Evolutionary conservation across 192 early-diverging fungal genomes (phyloP).

Genomic region (Borealophlyctis nickersoniae): DNA sequence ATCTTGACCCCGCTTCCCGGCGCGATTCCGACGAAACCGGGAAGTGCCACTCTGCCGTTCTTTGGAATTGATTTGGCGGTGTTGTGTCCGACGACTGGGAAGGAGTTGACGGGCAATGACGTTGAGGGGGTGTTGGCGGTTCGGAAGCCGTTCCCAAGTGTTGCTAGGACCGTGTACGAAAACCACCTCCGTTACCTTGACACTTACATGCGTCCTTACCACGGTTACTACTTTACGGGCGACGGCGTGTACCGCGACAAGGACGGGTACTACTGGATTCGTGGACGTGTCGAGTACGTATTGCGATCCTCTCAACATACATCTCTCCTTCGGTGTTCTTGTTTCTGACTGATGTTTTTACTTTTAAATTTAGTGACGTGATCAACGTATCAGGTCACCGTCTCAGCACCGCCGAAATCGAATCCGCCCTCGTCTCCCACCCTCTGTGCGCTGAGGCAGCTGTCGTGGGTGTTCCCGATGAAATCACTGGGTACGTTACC

Average conservation of each 20-base stretch:
- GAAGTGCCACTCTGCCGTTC: constrained; percentile 93
- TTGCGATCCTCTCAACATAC: neutral
- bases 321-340: too few species aligned
- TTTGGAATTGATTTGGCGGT: constrained; percentile 90
- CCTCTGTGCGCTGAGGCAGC: constrained; percentile 82
- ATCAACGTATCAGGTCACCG: constrained; percentile 97
- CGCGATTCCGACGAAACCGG: constrained; percentile 84
- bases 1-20: constrained; percentile 91
- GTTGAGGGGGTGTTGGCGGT: constrained; percentile 91
- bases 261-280: constrained; percentile 96
- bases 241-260: constrained; percentile 88
- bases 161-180: constrained; percentile 78
- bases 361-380: constrained; percentile 61
- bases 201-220: constrained; percentile 89
- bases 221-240: constrained; percentile 93
- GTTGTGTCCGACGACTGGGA: constrained; percentile 79
- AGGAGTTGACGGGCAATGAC: constrained; percentile 78
- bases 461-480: constrained; percentile 82
- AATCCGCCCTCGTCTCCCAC: constrained; percentile 80
- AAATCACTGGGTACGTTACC: constrained; percentile 67
- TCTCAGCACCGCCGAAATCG: constrained; percentile 90
- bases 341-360: constrained; percentile 5
- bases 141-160: constrained; percentile 82
- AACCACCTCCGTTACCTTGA: constrained; percentile 91
- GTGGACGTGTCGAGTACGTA: constrained; percentile 73